Conservation (phyloP, 2,329 filamentous ascomycete species). For the Verticillium tricorpus region DNA sequence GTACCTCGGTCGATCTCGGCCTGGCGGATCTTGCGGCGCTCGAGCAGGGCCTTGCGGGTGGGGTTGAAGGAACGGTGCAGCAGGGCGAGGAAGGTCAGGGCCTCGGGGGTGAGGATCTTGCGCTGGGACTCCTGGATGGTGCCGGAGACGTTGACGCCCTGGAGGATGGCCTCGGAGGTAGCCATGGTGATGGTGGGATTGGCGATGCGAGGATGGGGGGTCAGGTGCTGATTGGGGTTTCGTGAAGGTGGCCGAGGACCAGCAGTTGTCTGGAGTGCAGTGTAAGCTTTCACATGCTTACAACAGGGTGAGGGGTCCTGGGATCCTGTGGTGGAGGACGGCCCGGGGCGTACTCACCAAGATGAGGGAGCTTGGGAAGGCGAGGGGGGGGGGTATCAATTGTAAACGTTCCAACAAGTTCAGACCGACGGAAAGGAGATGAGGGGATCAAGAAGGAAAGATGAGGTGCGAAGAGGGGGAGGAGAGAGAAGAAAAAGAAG, state of each 20-base stretch:
- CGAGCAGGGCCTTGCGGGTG: constrained; percentile 74
- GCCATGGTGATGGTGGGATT: constrained; percentile 50
- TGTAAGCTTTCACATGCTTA: background rate
- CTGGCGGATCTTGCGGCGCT: constrained; percentile 74
- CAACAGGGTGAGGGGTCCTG: too few relatives aligned
- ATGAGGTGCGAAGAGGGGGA: background rate
- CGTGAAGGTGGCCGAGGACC: background rate
- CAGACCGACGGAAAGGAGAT: background rate
- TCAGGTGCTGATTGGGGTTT: constrained; percentile 1
- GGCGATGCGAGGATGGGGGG: background rate
- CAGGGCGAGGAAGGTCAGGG: constrained; percentile 76
- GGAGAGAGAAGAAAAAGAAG: background rate
- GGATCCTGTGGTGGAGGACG: background rate
- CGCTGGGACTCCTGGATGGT: constrained; percentile 64
- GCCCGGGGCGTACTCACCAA: background rate
- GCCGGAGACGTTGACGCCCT: constrained; percentile 70
- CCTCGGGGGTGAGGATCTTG: constrained; percentile 80
- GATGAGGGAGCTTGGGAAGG: background rate
- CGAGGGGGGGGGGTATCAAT: constrained; percentile 5
- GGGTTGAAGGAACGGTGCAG: constrained; percentile 83
- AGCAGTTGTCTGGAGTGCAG: background rate
- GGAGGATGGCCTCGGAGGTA: constrained; percentile 60
- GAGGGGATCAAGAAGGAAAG: background rate
- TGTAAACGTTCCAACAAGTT: background rate
- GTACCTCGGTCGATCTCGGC: constrained; percentile 79